These are phyloP conservation scores for Ploettnerulaceae sp. DNA, from an alignment of 2,329 filamentous ascomycete genomes.

Conservation along the genomic window DNA sequence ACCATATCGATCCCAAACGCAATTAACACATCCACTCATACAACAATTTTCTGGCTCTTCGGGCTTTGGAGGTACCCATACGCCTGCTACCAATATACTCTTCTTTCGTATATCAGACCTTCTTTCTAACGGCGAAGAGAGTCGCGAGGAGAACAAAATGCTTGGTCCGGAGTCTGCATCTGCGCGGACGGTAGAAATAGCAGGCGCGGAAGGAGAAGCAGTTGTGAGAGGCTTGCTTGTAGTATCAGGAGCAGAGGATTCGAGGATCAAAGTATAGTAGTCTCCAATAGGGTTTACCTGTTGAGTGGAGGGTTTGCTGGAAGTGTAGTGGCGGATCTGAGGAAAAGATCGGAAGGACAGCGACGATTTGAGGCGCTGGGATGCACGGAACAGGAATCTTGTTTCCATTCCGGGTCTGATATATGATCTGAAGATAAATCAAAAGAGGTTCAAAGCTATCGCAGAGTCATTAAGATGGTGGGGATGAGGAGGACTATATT, in stretches of 20 bases:
- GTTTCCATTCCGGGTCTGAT: constrained; percentile 24
- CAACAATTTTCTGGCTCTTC: constrained; percentile 96
- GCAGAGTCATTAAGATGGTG: constrained; percentile 21
- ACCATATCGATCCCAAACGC: constrained; percentile 88
- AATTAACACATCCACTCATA: constrained; percentile 98
- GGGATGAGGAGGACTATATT: neutral
- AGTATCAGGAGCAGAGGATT: constrained; percentile 36
- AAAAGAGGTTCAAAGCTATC: constrained; percentile 15
- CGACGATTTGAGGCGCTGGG: constrained; percentile 20
- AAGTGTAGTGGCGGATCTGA: constrained; percentile 14
- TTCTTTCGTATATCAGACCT: constrained; percentile 53
- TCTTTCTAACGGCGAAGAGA: constrained; percentile 68
- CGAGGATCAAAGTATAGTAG: constrained; percentile 56
- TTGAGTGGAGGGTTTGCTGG: constrained; percentile 19
- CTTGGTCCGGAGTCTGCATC: constrained; percentile 42
- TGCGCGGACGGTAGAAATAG: constrained; percentile 8
- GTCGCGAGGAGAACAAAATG: constrained; percentile 76
- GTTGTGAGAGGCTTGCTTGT: constrained; percentile 22
- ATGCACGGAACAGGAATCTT: constrained; percentile 25
- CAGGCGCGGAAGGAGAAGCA: constrained; percentile 13
- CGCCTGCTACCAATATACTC: constrained; percentile 66
- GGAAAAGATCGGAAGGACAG: constrained; percentile 13
- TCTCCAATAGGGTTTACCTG: constrained; percentile 46
- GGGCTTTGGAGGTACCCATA: constrained; percentile 77
- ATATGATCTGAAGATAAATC: neutral